Base-by-base conservation (phyloP, 2,329 filamentous ascomycete species). In the Zymoseptoria ardabiliae region DNA sequence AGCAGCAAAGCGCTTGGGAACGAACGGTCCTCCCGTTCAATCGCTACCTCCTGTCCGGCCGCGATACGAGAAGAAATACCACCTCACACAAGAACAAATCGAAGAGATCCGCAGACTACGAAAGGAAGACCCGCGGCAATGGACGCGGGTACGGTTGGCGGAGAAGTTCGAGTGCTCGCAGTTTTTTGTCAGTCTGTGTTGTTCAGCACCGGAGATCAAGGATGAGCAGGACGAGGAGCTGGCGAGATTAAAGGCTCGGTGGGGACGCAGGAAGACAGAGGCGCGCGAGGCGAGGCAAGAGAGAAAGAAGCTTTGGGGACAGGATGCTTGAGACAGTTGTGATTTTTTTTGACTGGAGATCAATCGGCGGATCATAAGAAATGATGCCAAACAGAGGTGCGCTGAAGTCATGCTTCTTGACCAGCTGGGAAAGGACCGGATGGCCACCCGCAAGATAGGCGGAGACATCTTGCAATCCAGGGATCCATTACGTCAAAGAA, bases 131-230 rank as follows among this genome's bases (percentile, higher is more conserved):
- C 84, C 85, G 6, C 74, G 78, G 62, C 75, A 74, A 59, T 88
- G 85, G 84, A 86, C 82, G 53, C 72, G 83, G 52, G 77, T 77
- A 58, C 78, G 77, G 67, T 70, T 88, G 63, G 84, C 85, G 48
- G 80, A 84, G 71, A 82, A 81, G 68, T 88, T 86, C 69, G 79
- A 81, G 5, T 87, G 85, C 72, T 84, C 79, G 58, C 77, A 81
- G 59, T 80, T 86, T 55, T 87, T 88, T 65, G 79, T 87, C 52
- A 80, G 80, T 9, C 76, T 86, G 75, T 81, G 85, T 58, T 81
- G 79, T 55, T 76, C 80, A 63, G 81, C 80, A 28, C 80, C 79
- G 61, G 66, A 71, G 57, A 54, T 62, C 28, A 72, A 70, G 58
- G 76, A 76, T 71, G 71, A 72, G 65, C 65, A 71, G 61, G 75